Percentiles rank a stretch among this genome's conserved stretches.
These are phyloP conservation scores for Hygrophila difformis DNA, from an alignment of 257 asterid genomes.

Conservation along the genomic window DNA sequence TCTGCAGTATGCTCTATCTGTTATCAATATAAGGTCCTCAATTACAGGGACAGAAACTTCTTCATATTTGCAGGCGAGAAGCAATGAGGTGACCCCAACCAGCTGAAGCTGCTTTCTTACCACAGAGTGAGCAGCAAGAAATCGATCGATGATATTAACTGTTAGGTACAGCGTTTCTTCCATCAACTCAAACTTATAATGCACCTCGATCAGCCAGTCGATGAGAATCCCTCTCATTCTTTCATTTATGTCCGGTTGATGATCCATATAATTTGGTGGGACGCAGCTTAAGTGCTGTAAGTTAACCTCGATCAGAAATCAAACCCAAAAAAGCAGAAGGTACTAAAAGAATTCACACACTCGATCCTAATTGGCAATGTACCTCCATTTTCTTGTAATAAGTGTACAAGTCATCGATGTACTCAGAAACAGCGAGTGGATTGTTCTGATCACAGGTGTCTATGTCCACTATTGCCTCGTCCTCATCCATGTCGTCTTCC, in stretches of 20 bases:
- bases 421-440: conserved; percentile 42
- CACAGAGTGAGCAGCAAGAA: conserved; percentile 61
- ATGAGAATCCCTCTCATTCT: conserved; percentile 85
- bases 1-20: conserved; percentile 82
- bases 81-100: conserved; percentile 84
- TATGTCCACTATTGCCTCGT: conserved; percentile 32
- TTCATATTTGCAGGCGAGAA: conserved; percentile 91
- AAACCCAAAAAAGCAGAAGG: too few relatives aligned
- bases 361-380: too few relatives aligned
- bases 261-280: conserved; percentile 52
- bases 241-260: conserved; percentile 72
- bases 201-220: conserved; percentile 98
- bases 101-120: conserved; percentile 84
- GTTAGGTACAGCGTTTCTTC: conserved; percentile 78
- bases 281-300: conserved; percentile 51
- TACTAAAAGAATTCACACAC: neutral
- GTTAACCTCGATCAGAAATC: conserved; percentile 1
- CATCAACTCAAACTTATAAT: conserved; percentile 83
- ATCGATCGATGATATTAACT: conserved; percentile 73
- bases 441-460: conserved; percentile 41
- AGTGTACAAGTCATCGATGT: conserved; percentile 39
- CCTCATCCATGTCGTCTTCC: conserved; percentile 27
- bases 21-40: conserved; percentile 71
- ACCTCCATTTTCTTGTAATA: conserved; percentile 58
- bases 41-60: conserved; percentile 84